Percentiles rank a stretch among this genome's conserved stretches.
phyloP scores from a whole-genome alignment of 2,329 filamentous ascomycete species.

The Trichoderma brevicompactum region DNA sequence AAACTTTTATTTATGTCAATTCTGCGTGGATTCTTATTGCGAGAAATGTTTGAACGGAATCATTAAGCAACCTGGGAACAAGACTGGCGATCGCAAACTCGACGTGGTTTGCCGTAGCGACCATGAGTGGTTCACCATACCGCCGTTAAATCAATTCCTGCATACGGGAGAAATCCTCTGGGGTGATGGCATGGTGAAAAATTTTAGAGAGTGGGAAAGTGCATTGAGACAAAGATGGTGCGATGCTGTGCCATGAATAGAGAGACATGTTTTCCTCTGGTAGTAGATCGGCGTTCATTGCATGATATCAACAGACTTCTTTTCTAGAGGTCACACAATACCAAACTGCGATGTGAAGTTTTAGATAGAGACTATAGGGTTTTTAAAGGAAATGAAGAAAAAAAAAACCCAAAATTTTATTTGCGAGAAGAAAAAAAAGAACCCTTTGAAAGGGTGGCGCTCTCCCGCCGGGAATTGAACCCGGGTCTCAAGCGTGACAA shows the following conservation, averaged over 20 bases:
- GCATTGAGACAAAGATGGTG: constrained; percentile 41
- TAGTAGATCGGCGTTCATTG: background rate
- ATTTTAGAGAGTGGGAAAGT: constrained; percentile 45
- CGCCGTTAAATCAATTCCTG: constrained; percentile 42
- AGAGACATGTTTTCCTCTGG: background rate
- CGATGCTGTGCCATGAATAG: background rate
- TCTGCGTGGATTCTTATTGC: constrained; percentile 48
- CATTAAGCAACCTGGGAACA: constrained; percentile 40
- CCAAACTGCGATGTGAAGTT: background rate
- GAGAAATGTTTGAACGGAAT: constrained; percentile 40
- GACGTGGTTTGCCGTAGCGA: constrained; percentile 44
- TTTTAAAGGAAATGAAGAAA: background rate
- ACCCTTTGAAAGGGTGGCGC: constrained; percentile 26
- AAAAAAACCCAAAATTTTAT: background rate
- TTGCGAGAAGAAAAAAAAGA: constrained; percentile 6
- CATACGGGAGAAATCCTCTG: constrained; percentile 48
- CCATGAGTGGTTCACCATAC: constrained; percentile 48
- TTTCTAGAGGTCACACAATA: background rate
- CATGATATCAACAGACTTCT: background rate
- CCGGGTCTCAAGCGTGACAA: constrained; percentile 36
- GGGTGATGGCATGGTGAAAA: constrained; percentile 38
- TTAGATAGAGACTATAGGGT: background rate
- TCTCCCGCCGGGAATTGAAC: constrained; percentile 36
- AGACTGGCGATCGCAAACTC: constrained; percentile 37
- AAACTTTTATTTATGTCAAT: constrained; percentile 44